These are phyloP conservation scores for Schoenoplectus tabernaemontani DNA, from an alignment of 202 grass and related monocot genomes.

Conservation along the genomic window DNA sequence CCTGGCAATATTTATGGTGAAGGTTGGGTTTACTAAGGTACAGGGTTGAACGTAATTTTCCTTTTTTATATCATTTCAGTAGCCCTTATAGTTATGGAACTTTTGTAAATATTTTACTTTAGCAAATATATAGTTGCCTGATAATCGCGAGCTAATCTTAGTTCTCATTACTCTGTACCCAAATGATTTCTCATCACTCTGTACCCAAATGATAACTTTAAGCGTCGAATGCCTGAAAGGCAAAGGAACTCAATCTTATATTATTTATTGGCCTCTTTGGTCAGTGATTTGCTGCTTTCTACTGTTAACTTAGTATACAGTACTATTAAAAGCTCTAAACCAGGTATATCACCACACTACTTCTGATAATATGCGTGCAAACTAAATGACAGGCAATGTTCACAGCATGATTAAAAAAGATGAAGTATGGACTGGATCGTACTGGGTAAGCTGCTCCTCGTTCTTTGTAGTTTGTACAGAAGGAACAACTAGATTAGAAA, in stretches of 20 bases:
- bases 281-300: not conserved
- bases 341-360: conserved; percentile 1
- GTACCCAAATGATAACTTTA: no score
- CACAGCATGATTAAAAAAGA: conserved; percentile 80
- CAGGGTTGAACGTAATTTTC: no score
- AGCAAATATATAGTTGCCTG: no score
- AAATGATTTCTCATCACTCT: no score
- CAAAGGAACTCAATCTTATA: no score
- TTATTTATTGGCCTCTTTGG: not conserved
- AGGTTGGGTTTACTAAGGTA: no score
- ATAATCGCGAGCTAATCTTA: no score
- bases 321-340: conserved; percentile 7
- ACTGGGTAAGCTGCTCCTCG: conserved; percentile 47
- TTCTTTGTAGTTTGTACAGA: not conserved
- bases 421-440: conserved; percentile 69
- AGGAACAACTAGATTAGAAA: not conserved
- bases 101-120: no score
- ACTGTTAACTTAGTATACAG: not conserved
- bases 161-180: no score
- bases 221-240: no score
- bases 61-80: no score
- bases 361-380: conserved; percentile 3
- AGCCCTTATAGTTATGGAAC: no score
- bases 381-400: conserved; percentile 48
- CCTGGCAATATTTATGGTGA: not conserved